Percentiles rank a stretch among this genome's conserved stretches.
Conservation (phyloP, 2,329 filamentous ascomycete species). For the Apiospora marii region DNA sequence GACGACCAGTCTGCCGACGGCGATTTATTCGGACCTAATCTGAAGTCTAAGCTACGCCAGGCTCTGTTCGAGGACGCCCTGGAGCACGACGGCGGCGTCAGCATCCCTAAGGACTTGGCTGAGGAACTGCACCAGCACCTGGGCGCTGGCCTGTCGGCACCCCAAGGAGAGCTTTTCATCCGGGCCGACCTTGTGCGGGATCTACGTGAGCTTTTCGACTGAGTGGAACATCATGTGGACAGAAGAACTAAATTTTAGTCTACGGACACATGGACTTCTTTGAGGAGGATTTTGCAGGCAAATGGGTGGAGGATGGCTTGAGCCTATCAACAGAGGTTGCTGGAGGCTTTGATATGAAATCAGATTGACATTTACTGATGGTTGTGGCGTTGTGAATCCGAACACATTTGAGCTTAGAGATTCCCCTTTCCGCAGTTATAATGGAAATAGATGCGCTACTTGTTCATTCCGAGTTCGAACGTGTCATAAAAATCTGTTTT, state of each 20-base stretch:
- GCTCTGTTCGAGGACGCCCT: neutral
- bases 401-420: neutral
- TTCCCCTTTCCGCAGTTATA: neutral
- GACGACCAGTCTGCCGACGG: neutral
- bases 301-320: neutral
- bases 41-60: slow-evolving; percentile 4
- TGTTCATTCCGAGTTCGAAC: neutral
- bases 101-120: neutral
- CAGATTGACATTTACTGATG: neutral
- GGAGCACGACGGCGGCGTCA: neutral
- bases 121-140: neutral
- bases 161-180: slow-evolving; percentile 13
- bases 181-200: neutral
- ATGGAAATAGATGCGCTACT: slow-evolving; percentile 7
- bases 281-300: neutral
- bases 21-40: neutral
- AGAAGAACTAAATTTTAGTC: neutral
- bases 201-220: neutral
- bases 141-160: slow-evolving; percentile 10
- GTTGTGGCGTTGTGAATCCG: neutral
- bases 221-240: neutral
- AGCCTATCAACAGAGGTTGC: neutral
- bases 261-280: neutral
- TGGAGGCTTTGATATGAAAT: neutral
- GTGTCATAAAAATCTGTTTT: neutral